Conservation (phyloP, 1,139 yeast species). For the Debaryomycetaceae sp. region DNA sequence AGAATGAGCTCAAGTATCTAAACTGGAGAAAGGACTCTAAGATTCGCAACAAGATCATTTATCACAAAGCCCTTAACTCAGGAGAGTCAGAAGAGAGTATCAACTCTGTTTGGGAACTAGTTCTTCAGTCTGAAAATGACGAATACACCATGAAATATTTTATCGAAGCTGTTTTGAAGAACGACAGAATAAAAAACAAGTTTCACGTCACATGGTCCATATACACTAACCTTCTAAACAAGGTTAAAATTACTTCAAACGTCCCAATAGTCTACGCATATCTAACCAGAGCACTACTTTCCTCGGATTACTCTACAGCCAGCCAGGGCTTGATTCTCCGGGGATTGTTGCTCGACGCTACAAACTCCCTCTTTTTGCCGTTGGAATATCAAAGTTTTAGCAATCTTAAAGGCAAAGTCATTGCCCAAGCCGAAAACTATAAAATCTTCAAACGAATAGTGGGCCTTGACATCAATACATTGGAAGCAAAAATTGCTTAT, state of each 20-base stretch:
- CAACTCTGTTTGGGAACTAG: slow-evolving; percentile 10
- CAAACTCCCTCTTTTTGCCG: slow-evolving; percentile 19
- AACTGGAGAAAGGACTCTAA: slow-evolving; percentile 31
- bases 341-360: slow-evolving; percentile 24
- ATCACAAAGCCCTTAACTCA: slow-evolving; percentile 15
- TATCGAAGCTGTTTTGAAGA: slow-evolving; percentile 11
- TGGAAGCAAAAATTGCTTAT: slow-evolving; percentile 20
- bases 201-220: slow-evolving; percentile 13
- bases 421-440: slow-evolving; percentile 23
- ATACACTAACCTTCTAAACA: slow-evolving; percentile 14
- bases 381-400: slow-evolving; percentile 10
- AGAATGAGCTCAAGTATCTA: slow-evolving; percentile 26
- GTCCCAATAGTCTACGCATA: slow-evolving; percentile 9
- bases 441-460: slow-evolving; percentile 25
- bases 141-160: slow-evolving; percentile 14
- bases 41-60: slow-evolving; percentile 29
- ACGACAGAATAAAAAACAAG: slow-evolving; percentile 8
- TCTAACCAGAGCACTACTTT: slow-evolving; percentile 13
- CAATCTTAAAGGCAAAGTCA: slow-evolving; percentile 1
- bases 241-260: slow-evolving; percentile 13
- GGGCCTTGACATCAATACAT: slow-evolving; percentile 12
- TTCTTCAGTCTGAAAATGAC: slow-evolving; percentile 7
- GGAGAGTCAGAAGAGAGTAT: slow-evolving; percentile 10
- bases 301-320: not conserved
- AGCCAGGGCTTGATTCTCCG: slow-evolving; percentile 17